Evolutionary conservation across 2,329 filamentous ascomycete species (phyloP), one percentile per base, ranked within the genome.

Genomic region (Xylariaceae sp.): DNA sequence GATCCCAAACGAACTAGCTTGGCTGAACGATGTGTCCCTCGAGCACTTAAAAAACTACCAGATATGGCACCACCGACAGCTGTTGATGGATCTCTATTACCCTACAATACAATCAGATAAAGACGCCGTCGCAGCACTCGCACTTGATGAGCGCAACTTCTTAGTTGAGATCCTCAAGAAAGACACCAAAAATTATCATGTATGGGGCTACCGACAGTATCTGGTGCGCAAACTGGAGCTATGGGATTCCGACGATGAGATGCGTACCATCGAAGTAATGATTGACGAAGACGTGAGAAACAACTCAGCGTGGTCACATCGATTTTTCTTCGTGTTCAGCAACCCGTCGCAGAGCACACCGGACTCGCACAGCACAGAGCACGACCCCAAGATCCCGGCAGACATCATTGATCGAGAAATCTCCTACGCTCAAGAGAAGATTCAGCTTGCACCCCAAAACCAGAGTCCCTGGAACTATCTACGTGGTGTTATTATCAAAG

Each of bases 171-270:
- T 99, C 81, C 85, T 99, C 51, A 80, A 79, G 39, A 80, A 88
- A 63, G 94, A 99, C 69, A 83, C 87, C 47, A 99, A 99, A 75
- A 99, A 99, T 76, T 97, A 99, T 70, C 94, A 99, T 69, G 94
- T 97, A 45, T 99, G 94, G 94, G 90, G 86, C 51, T 99, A 97
- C 74, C 81, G 94, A 54, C 90, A 96, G 69, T 84, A 81, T 66
- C 71, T 86, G 18, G 80, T 85, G 39, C 73, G 74, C 48, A 83
- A 82, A 66, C 72, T 87, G 78, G 86, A 84, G 68, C 87, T 74
- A 77, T 68, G 65, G 65, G 63, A 56, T 37, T 61, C 59, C 70
- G 76, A 77, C 44, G 76, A 78, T 45, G 85, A 99, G 76, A 75
- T 95, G 18, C 71, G 76, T 48, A 84, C 86, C 55, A 83, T 89